Evolutionary conservation across 257 asterid genomes (phyloP), one percentile per base, ranked within the genome.

Genomic region (Ophiorrhiza pumila): DNA sequence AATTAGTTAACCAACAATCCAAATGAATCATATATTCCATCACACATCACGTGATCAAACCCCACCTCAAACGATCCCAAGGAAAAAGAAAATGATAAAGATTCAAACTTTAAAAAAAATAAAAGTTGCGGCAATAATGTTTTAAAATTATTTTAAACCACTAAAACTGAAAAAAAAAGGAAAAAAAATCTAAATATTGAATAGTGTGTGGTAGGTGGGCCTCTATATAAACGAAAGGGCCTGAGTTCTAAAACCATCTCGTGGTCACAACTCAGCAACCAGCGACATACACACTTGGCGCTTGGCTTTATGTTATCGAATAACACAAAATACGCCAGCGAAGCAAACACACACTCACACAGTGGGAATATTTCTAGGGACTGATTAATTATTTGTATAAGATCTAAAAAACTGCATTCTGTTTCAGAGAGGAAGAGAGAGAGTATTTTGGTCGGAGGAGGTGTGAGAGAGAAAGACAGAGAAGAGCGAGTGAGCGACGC

Each of bases 321-420:
- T 67, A 2, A 9, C 27, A 3, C 58, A 27, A 35, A 46, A 20
- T 10, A 5, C 17, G 80, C 76, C 83, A 80, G 78, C 80, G 52
- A 72, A 72, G 83, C 83, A 75, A 8, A 47, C 34, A 10, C 50
- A 8, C 72, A 4, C 42, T 22, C 72, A 68, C 60, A 65, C 35
- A 39, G 35, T 63, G 57, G 23, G 71, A 69, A 69, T 49, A 31
- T 64, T 39, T 64, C 22, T 29, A 39, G 69, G 69, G 69, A 39
- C 46, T 52, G 23, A 6, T 39, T 0, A 2, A 22, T 18, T 18
- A 63, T 37, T 63, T 63, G n/a, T n/a, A n/a, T 42, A 20, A 37
- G 37, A 17, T 42, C 47, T 37, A 34, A 20, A 62, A 34, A 37
- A 18, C 27, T 52, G 37, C 46, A 3, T 31, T 62, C 55, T 46